Evolutionary conservation across 1,139 yeast species (phyloP).

Genomic region (Hansenula sp.): DNA sequence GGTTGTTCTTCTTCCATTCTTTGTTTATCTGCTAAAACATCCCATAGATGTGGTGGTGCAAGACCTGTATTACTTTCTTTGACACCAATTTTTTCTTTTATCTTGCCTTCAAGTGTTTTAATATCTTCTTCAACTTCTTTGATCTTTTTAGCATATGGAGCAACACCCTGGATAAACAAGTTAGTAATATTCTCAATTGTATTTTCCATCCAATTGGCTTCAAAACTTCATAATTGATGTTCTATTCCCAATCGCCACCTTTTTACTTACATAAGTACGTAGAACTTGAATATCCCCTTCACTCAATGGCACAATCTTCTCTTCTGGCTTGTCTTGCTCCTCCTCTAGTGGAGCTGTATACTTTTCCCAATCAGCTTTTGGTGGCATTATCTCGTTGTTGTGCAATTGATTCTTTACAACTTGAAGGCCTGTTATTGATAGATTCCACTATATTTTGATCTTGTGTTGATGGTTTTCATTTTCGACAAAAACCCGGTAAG

Average conservation of each 20-base stretch:
- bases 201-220: too few species aligned
- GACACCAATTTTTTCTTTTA: conserved; percentile 90
- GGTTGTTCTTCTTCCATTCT: conserved; percentile 93
- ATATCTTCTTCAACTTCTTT: conserved; percentile 83
- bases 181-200: conserved; percentile 12
- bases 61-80: conserved; percentile 95
- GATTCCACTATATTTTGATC: too few species aligned
- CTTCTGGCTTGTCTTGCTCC: conserved; percentile 49
- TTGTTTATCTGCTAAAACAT: conserved; percentile 92
- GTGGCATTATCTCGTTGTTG: conserved; percentile 29
- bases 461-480: not conserved
- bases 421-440: too few species aligned
- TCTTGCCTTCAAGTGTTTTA: conserved; percentile 74
- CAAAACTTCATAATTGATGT: not conserved
- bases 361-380: conserved; percentile 87
- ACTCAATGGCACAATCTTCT: conserved; percentile 79
- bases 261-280: conserved; percentile 63
- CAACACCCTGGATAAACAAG: conserved; percentile 57
- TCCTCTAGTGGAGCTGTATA: conserved; percentile 83
- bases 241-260: conserved; percentile 11
- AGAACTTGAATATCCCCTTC: conserved; percentile 97
- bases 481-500: not conserved
- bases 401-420: not conserved
- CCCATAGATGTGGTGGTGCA: conserved; percentile 96
- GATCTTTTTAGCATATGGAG: conserved; percentile 83